A percentile compares a stretch with the other conserved stretches of the same genome.
These are phyloP conservation scores for Akanthomyces dipterigenus DNA, from an alignment of 2,329 filamentous ascomycete genomes.

Conservation along the genomic window DNA sequence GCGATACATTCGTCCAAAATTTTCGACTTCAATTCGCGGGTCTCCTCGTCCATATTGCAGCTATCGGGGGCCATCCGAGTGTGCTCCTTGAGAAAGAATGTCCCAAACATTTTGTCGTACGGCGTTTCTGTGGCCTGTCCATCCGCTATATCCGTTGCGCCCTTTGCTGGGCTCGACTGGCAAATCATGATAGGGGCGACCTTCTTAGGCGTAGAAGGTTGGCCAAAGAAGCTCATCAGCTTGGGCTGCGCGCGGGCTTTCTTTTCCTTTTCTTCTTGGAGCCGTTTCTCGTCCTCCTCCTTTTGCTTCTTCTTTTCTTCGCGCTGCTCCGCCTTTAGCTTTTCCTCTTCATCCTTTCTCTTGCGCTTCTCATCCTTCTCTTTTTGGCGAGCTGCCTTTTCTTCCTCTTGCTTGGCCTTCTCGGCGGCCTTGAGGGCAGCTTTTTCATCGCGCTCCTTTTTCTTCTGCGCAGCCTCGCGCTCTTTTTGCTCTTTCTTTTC, in stretches of 20 bases:
- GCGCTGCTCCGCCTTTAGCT: conserved; percentile 33
- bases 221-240: conserved; percentile 41
- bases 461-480: conserved; percentile 28
- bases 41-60: conserved; percentile 52
- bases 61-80: conserved; percentile 60
- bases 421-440: conserved; percentile 26
- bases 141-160: conserved; percentile 13
- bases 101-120: conserved; percentile 67
- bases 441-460: conserved; percentile 26
- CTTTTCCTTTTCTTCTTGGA: conserved; percentile 39
- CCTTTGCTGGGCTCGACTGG: conserved; percentile 23
- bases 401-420: conserved; percentile 33
- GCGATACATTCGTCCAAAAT: conserved; percentile 47
- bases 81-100: conserved; percentile 71
- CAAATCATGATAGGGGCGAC: conserved; percentile 24
- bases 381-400: conserved; percentile 30
- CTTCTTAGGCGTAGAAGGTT: conserved; percentile 38
- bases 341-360: conserved; percentile 36
- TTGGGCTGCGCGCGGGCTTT: conserved; percentile 42
- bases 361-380: conserved; percentile 35
- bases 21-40: conserved; percentile 41
- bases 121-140: conserved; percentile 31
- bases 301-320: conserved; percentile 43
- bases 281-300: conserved; percentile 38
- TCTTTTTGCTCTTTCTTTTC: conserved; percentile 29